Percentiles rank a stretch among this genome's conserved stretches.
These are phyloP conservation scores for Eragrostis tef DNA, from an alignment of 202 grass and related monocot genomes.

Conservation along the genomic window DNA sequence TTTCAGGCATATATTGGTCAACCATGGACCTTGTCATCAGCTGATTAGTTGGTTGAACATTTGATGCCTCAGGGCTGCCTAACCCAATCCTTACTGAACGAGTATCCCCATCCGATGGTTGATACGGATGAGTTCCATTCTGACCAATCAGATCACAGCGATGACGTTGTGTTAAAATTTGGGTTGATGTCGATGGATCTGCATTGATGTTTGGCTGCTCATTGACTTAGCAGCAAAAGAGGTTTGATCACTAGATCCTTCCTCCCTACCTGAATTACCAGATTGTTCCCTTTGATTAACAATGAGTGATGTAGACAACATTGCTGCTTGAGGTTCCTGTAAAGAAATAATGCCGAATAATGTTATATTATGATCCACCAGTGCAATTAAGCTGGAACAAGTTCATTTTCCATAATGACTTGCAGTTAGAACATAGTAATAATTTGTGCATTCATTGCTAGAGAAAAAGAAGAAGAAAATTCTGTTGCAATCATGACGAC, in stretches of 20 bases:
- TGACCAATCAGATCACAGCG: conserved; percentile 18
- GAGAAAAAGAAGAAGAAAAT: neutral
- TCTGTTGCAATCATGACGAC: neutral
- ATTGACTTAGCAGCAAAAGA: conserved; percentile 26
- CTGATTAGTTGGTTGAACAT: conserved; percentile 40
- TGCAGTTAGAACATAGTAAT: conserved; percentile 6
- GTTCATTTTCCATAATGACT: conserved; percentile 11
- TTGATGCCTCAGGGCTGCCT: conserved; percentile 20
- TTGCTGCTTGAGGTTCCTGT: conserved; percentile 53
- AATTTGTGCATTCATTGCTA: conserved; percentile 15
- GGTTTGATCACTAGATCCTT: conserved; percentile 17
- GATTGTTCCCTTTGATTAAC: conserved; percentile 30
- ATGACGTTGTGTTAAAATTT: conserved; percentile 25
- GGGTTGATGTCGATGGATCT: conserved; percentile 9
- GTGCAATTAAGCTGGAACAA: conserved; percentile 20
- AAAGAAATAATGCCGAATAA: conserved; percentile 44
- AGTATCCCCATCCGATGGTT: conserved; percentile 30
- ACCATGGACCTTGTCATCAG: conserved; percentile 9
- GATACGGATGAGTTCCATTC: conserved; percentile 27
- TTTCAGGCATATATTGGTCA: conserved; percentile 40
- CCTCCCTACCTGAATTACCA: conserved; percentile 24
- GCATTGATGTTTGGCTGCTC: conserved; percentile 32
- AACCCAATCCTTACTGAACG: conserved; percentile 41
- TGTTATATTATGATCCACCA: too few relatives aligned
- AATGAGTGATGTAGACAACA: conserved; percentile 39